Evolutionary conservation across 2,329 filamentous ascomycete genomes (phyloP), one percentile per base, ranked within the genome.

Genomic region (Rachicladosporium sp.): DNA sequence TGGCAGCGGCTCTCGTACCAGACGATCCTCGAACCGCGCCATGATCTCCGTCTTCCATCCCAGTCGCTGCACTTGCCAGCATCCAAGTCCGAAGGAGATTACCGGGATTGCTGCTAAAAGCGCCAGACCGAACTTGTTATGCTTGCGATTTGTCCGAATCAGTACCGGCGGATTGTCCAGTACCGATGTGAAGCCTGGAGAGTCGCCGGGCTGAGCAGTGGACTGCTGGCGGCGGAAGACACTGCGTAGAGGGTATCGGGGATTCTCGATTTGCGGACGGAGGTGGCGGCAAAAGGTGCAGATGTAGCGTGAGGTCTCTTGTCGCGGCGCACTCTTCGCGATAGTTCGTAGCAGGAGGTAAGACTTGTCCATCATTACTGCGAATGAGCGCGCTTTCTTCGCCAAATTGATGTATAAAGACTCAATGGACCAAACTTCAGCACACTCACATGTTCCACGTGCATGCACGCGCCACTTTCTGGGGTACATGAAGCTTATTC

Each of bases 41-140:
- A 98, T 79, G 9, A 98, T 71, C 34, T 93, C 82, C 3, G 86
- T 87, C 61, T 98, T 98, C 88, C 89, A 94, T 43, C 80, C 77
- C 1, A 98, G 74, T 8, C 91, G 82, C 60, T 93, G 78, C 39
- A 98, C 83, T 60, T 98, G 91, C 91, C 91, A 98, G 47, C 85
- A 85, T 23, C 91, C 91, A 10, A 98, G 78, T 40, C 71, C 68
- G 61, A 98, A 94, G 8, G 91, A 86, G 1, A 88, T 95, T 44
- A 94, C 64, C 36, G 91, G 91, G 53, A 98, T 96, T 38, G 85
- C 84, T 70, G 51, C 33, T 37, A 59, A 46, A 42, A 57, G 34
- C 27, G 44, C 29, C 5, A 57, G 50, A 32, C 55, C 54, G 31
- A 43, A 34, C 21, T 40, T 47, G 1, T 85, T 84, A 67, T 95